Evolutionary conservation across 192 early-diverging fungal species (phyloP).

Genomic region (Dissophora globulifera): DNA sequence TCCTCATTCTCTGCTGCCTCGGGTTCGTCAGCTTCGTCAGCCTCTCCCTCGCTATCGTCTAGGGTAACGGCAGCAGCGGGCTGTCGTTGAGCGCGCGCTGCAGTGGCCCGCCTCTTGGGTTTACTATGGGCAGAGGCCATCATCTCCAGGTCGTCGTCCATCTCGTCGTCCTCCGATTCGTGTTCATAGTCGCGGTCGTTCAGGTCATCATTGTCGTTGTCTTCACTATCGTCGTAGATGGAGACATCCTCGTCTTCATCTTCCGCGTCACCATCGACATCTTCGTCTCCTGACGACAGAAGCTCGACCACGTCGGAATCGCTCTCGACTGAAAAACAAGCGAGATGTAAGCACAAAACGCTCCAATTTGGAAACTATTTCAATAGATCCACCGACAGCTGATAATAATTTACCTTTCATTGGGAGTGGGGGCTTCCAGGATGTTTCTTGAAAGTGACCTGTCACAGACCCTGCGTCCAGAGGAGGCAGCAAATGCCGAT

Average conservation of each 20-base stretch:
- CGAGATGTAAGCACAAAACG: too few species aligned
- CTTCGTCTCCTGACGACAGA: not conserved
- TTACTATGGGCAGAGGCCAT: too few species aligned
- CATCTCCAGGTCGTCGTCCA: too few species aligned
- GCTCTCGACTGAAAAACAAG: not conserved
- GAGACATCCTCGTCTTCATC: not conserved
- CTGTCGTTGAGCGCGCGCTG: not conserved
- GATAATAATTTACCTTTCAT: too few species aligned
- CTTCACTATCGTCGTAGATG: not conserved
- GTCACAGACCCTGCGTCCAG: not conserved
- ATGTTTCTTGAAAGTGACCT: not conserved
- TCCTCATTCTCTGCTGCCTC: not conserved
- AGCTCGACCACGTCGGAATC: conserved; percentile 2
- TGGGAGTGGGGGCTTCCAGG: too few species aligned
- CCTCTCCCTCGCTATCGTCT: conserved; percentile 17
- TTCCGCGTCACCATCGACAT: conserved; percentile 14
- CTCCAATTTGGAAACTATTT: too few species aligned
- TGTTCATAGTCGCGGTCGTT: not conserved
- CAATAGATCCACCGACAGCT: too few species aligned
- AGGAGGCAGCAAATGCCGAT: conserved; percentile 29
- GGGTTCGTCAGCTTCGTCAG: not conserved
- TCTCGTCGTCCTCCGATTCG: too few species aligned
- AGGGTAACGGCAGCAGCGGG: not conserved
- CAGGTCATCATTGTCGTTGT: not conserved
- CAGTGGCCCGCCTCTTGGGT: too few species aligned